phyloP scores from a whole-genome alignment of 495 filamentous ascomycete genomes.

The Xylaria venustula region DNA sequence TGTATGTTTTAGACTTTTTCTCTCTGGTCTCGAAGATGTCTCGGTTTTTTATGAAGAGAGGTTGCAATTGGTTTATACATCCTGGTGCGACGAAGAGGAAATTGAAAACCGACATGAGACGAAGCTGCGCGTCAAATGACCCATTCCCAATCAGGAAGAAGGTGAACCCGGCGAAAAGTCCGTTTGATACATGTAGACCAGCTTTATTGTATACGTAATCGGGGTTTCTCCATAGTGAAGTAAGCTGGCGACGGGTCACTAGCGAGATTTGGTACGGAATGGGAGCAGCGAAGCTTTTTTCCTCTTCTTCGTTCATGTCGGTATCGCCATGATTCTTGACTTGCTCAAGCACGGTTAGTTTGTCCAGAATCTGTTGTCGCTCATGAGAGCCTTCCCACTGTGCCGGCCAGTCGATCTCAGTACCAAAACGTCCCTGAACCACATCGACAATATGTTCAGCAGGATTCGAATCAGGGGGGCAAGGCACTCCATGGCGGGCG shows the following conservation, averaged over 20 bases:
- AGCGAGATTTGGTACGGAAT: conserved; percentile 41
- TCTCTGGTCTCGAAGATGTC: conserved; percentile 62
- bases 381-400: background rate
- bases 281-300: conserved; percentile 5
- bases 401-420: background rate
- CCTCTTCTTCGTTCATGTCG: background rate
- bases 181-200: conserved; percentile 61
- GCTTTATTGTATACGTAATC: conserved; percentile 60
- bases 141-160: conserved; percentile 34
- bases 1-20: conserved; percentile 61
- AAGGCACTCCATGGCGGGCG: conserved; percentile 46
- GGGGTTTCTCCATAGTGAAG: conserved; percentile 60
- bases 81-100: conserved; percentile 45
- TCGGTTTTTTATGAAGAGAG: conserved; percentile 42
- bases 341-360: background rate
- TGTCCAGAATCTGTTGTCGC: conserved; percentile 37
- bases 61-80: conserved; percentile 24
- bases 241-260: conserved; percentile 53
- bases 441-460: conserved; percentile 57
- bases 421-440: conserved; percentile 49
- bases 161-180: conserved; percentile 47
- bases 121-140: conserved; percentile 22
- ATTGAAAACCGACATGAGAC: conserved; percentile 81
- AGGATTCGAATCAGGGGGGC: conserved; percentile 52
- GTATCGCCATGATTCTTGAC: background rate